phyloP scores from a whole-genome alignment of 768 basidiomycete genomes.

The Suillus discolor region DNA sequence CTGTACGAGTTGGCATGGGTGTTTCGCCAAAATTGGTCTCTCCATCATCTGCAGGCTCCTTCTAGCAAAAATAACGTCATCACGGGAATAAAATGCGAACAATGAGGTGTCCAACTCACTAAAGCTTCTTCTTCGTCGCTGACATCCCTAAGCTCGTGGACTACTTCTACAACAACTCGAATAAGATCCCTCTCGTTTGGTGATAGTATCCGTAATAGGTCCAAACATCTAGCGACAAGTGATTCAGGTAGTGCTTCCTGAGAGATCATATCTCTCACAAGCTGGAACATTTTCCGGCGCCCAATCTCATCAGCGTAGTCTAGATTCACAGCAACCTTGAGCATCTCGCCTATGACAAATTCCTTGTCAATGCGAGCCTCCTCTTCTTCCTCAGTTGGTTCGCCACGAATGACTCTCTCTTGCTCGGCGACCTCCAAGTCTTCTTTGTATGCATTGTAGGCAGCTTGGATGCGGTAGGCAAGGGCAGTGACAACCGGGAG shows the following conservation, averaged over 20 bases:
- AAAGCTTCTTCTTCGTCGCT: slow-evolving; percentile 43
- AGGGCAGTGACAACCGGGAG: slow-evolving; percentile 86
- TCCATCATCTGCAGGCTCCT: slow-evolving; percentile 32
- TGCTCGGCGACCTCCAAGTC: slow-evolving; percentile 43
- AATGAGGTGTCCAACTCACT: slow-evolving; percentile 15
- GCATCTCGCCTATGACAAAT: slow-evolving; percentile 79
- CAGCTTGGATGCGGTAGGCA: slow-evolving; percentile 71
- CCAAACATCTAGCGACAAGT: slow-evolving; percentile 75
- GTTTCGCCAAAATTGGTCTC: slow-evolving; percentile 37
- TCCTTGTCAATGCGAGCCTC: slow-evolving; percentile 55
- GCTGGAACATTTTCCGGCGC: slow-evolving; percentile 80
- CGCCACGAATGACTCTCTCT: slow-evolving; percentile 27
- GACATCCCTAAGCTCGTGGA: slow-evolving; percentile 70
- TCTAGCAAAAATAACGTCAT: slow-evolving; percentile 14
- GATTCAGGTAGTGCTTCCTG: slow-evolving; percentile 68
- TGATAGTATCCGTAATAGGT: slow-evolving; percentile 75
- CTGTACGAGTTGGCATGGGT: slow-evolving; percentile 21
- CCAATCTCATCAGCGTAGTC: slow-evolving; percentile 96
- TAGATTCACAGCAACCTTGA: slow-evolving; percentile 74
- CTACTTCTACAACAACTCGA: slow-evolving; percentile 84
- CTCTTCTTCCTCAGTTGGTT: slow-evolving; percentile 45
- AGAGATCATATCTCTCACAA: slow-evolving; percentile 85
- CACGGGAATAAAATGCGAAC: slow-evolving; percentile 1
- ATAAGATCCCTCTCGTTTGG: slow-evolving; percentile 83
- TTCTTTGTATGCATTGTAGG: slow-evolving; percentile 67